These are phyloP conservation scores for Talaromyces atroroseus DNA, from an alignment of 2,329 filamentous ascomycete genomes.

Conservation along the genomic window DNA sequence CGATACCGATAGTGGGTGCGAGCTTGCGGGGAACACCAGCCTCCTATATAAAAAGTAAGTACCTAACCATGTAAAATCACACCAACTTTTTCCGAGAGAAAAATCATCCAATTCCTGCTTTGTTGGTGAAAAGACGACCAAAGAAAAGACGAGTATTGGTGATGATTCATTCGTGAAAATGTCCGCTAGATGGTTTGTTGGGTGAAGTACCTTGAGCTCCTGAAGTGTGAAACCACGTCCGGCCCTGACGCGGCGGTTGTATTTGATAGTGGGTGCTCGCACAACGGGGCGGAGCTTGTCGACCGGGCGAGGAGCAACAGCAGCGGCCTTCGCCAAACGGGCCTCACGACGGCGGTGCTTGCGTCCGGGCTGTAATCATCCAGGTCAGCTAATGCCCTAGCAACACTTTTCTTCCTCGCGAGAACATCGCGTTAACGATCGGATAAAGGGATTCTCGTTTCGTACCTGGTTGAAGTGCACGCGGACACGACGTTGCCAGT, in stretches of 20 bases:
- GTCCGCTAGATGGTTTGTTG: background rate
- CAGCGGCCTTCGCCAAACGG: conserved; percentile 89
- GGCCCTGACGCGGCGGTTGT: conserved; percentile 95
- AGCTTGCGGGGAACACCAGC: conserved; percentile 92
- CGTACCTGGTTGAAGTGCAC: conserved; percentile 99
- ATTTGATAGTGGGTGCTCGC: conserved; percentile 96
- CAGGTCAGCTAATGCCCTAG: background rate
- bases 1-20: conserved; percentile 92
- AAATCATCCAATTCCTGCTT: background rate
- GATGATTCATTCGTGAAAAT: conserved; percentile 16
- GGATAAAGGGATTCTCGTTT: conserved; percentile 22
- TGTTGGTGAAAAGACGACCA: background rate
- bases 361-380: conserved; percentile 70
- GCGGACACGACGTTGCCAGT: conserved; percentile 99
- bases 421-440: background rate
- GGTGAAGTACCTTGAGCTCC: conserved; percentile 94
- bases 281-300: conserved; percentile 96
- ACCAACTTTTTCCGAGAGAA: background rate
- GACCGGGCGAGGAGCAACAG: conserved; percentile 90
- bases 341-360: conserved; percentile 89
- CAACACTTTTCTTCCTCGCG: background rate
- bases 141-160: background rate
- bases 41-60: conserved; percentile 53
- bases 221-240: conserved; percentile 96
- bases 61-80: conserved; percentile 1